Evolutionary conservation across 148 eudicot genomes (phyloP), one percentile per base, ranked within the genome.

Genomic region (Persicaria maculosa): DNA sequence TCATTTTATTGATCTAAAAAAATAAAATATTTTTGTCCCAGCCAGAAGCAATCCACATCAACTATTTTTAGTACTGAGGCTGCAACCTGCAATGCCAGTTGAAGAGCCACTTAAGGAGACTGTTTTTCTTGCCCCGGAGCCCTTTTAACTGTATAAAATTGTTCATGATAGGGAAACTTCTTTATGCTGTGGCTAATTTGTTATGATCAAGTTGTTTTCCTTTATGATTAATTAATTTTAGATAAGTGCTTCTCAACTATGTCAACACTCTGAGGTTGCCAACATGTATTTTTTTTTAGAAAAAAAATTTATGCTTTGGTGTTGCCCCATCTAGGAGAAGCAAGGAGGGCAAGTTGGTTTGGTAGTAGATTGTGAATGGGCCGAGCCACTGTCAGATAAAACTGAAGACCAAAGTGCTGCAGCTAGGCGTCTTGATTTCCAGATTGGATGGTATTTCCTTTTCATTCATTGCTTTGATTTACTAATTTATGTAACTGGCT

Each of bases 301-400:
- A 7, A 57, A 5, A 6, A 25, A 1, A 25, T 40, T 40, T 65
- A 40, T n/a, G 17, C n/a, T 1, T 58, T 74, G 71, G 19, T 47
- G 50, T 45, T 68, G 50, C 44, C 74, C 67, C 7, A 54, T 70
- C 6, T 52, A 91, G 93, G 87, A 86, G 48, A 77, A 75, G 71
- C 97, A 89, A 88, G 88, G 89, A 25, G 97, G 97, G 71, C 84
- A 89, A 77, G 80, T 91, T 71, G 97, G 93, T 44, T 71, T 91
- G 64, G 88, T 82, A 40, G 78, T 86, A 59, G 97, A 91, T 81
- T 91, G 97, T 84, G 97, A 91, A 86, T 89, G 97, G 97, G 83
- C 92, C 0, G 97, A 89, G 84, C 74, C 97, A 80, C 72, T 88
- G 68, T 82, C 97, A 48, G 90, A 88, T 57, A 88, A 79, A 40